A percentile compares a stretch with the other conserved stretches of the same genome.
Evolutionary conservation across 345 rosid species (phyloP).

Genomic region (Boechera stricta): DNA sequence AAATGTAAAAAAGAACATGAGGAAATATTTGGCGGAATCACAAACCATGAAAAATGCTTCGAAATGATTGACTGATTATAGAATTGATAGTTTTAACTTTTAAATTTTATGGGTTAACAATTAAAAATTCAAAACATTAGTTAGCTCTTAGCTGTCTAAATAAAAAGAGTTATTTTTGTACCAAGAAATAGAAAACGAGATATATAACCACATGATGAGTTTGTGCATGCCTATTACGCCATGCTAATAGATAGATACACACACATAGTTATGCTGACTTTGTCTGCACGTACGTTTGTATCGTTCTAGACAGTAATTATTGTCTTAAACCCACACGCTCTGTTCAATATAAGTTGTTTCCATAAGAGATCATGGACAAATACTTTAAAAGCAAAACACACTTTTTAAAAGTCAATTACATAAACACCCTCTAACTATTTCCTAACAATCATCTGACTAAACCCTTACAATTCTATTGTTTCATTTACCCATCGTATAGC

Average conservation of each 20-base stretch:
- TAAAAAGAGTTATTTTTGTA: not conserved
- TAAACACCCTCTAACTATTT: too few relatives aligned
- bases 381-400: slow-evolving; percentile 26
- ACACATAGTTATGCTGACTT: slow-evolving; percentile 15
- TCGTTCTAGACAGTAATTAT: slow-evolving; percentile 36
- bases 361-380: slow-evolving; percentile 25
- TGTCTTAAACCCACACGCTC: slow-evolving; percentile 35
- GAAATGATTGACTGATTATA: not conserved
- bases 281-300: slow-evolving; percentile 33
- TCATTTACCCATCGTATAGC: too few relatives aligned
- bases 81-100: not conserved
- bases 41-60: not conserved
- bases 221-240: slow-evolving; percentile 36
- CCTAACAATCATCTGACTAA: too few relatives aligned
- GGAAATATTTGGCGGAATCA: not conserved
- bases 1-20: not conserved
- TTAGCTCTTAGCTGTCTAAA: not conserved
- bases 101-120: not conserved
- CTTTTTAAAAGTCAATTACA: not conserved
- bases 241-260: slow-evolving; percentile 31
- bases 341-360: slow-evolving; percentile 20
- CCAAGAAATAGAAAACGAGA: not conserved
- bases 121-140: not conserved
- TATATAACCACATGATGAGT: slow-evolving; percentile 29
- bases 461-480: too few relatives aligned